These are phyloP conservation scores for Neonothopanus nambi DNA, from an alignment of 1,284 basidiomycete species.

Conservation along the genomic window DNA sequence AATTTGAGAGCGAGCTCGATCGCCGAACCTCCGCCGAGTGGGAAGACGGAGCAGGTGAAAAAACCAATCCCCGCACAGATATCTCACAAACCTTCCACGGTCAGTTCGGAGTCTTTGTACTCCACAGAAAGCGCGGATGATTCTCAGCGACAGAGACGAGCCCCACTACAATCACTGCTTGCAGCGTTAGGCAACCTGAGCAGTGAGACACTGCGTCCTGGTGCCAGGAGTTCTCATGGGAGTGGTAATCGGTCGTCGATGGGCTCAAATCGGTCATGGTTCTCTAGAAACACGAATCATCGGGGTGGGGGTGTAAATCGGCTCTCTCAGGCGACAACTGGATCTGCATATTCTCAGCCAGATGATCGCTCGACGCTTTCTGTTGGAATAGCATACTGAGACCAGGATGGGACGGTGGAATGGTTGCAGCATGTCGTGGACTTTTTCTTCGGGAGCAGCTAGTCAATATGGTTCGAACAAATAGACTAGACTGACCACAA, in stretches of 20 bases:
- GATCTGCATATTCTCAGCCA: conserved; percentile 25
- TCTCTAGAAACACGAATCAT: conserved; percentile 14
- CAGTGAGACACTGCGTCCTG: conserved; percentile 11
- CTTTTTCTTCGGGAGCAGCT: neutral
- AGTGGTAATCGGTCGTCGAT: conserved; percentile 20
- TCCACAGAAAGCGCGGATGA: conserved; percentile 39
- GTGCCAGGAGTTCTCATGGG: conserved; percentile 17
- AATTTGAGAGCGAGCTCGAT: neutral
- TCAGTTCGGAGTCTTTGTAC: conserved; percentile 35
- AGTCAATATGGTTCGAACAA: neutral
- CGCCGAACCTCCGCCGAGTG: neutral
- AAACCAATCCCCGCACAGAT: conserved; percentile 2
- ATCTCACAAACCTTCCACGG: conserved; percentile 30
- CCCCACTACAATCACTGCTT: conserved; percentile 31
- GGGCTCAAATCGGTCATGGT: conserved; percentile 25
- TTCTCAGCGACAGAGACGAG: conserved; percentile 24
- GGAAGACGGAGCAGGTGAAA: neutral
- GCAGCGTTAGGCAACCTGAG: conserved; percentile 31
- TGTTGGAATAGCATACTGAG: conserved; percentile 27
- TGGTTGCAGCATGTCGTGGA: neutral
- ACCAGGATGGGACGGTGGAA: neutral
- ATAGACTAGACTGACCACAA: neutral
- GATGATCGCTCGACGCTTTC: conserved; percentile 18
- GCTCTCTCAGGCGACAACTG: conserved; percentile 24
- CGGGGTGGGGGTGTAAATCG: conserved; percentile 12